Evolutionary conservation across 1,139 yeast genomes (phyloP).

Genomic region (Yamadazyma sp.): DNA sequence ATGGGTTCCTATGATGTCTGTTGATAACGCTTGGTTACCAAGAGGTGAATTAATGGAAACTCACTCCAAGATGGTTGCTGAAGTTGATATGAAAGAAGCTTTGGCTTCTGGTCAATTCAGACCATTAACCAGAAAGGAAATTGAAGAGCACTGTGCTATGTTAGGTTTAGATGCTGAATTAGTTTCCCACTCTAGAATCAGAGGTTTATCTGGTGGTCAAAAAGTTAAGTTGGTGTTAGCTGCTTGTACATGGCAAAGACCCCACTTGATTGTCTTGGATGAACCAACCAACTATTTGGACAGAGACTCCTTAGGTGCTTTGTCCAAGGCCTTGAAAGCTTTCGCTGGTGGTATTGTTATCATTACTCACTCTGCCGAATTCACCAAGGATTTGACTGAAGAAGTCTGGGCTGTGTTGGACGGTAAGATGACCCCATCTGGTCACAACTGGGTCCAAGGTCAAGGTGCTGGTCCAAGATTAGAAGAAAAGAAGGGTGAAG

Average conservation of each 20-base stretch:
- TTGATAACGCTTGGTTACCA: slow-evolving; percentile 99
- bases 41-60: slow-evolving; percentile 99
- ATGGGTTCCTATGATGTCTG: slow-evolving; percentile 99
- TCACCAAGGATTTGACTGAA: slow-evolving; percentile 97
- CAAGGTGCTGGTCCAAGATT: slow-evolving; percentile 99
- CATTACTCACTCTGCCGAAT: slow-evolving; percentile 99
- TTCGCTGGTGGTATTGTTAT: slow-evolving; percentile 99
- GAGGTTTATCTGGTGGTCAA: slow-evolving; percentile 99
- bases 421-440: slow-evolving; percentile 99
- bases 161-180: slow-evolving; percentile 98
- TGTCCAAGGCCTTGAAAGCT: slow-evolving; percentile 97
- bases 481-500: slow-evolving; percentile 91
- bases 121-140: slow-evolving; percentile 99
- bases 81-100: slow-evolving; percentile 99
- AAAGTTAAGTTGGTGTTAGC: slow-evolving; percentile 99
- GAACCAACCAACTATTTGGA: slow-evolving; percentile 99
- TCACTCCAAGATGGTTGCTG: slow-evolving; percentile 98
- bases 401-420: slow-evolving; percentile 99
- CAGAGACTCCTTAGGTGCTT: slow-evolving; percentile 99
- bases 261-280: slow-evolving; percentile 98
- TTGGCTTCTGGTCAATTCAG: slow-evolving; percentile 99
- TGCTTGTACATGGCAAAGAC: slow-evolving; percentile 99
- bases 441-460: slow-evolving; percentile 99
- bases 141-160: slow-evolving; percentile 97
- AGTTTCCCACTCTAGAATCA: slow-evolving; percentile 99